Percentiles rank a stretch among this genome's conserved stretches.
Conservation (phyloP, 371 early-diverging fungal genomes). For the Chytridium lagenaria region DNA sequence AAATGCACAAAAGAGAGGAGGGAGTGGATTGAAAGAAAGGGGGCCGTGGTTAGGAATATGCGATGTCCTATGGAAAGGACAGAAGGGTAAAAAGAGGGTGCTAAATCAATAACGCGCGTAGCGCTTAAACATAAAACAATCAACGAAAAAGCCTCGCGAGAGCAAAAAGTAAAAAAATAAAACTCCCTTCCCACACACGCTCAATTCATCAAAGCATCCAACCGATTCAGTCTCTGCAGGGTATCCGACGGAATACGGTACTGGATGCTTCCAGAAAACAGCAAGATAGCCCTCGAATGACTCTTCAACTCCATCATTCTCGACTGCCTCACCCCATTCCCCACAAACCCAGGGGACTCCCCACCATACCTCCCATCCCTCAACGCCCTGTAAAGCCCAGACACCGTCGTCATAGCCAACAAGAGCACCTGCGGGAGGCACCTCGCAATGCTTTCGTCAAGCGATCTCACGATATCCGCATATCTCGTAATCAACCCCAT, state of each 20-base stretch:
- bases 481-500: slow-evolving; percentile 61
- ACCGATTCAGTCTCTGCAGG: slow-evolving; percentile 75
- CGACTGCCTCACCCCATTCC: slow-evolving; percentile 19
- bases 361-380: slow-evolving; percentile 32
- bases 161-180: slow-evolving; percentile 1
- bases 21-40: neutral
- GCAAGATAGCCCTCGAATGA: slow-evolving; percentile 68
- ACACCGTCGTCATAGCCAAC: slow-evolving; percentile 72
- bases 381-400: slow-evolving; percentile 55
- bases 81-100: neutral
- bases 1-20: too few species aligned
- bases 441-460: slow-evolving; percentile 75
- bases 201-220: slow-evolving; percentile 70
- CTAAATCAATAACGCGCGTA: too few species aligned
- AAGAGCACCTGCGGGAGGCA: slow-evolving; percentile 80
- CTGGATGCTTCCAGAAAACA: slow-evolving; percentile 83
- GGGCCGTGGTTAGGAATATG: neutral
- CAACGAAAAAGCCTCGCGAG: neutral
- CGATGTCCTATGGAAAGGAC: too few species aligned
- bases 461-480: slow-evolving; percentile 65
- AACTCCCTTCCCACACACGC: too few species aligned
- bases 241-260: slow-evolving; percentile 83
- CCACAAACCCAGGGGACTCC: too few species aligned
- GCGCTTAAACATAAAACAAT: neutral
- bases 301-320: slow-evolving; percentile 38